Evolutionary conservation across 768 basidiomycete genomes (phyloP), one percentile per base, ranked within the genome.

Genomic region (Amanita subjunquillea): DNA sequence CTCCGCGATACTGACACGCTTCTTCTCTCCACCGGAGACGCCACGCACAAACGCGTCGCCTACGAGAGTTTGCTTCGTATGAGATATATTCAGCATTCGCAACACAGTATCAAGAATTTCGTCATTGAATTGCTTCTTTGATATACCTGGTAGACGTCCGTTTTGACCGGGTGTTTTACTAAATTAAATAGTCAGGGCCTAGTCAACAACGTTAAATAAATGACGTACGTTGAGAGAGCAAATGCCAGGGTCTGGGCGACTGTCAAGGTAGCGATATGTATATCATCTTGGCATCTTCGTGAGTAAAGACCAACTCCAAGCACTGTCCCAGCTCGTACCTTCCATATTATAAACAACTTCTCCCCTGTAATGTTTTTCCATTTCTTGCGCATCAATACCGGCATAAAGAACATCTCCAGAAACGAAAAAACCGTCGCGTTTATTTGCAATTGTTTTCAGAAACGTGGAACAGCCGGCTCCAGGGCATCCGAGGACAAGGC

Each of bases 41-140:
- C 87, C 86, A 13, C 84, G 84, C 7, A 95, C 83, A 59, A 87
- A 90, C 55, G 88, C 91, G 62, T 92, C 83, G 0, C 93, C 93
- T 38, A 95, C 83, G 0, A 87, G 80, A 4, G 91, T 94, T 51
- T 79, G 67, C 54, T 67, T 69, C 49, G 90, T 93, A 67, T 94
- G 90, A 6, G 75, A 73, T 60, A 95, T 87, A 60, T 91, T 91
- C 53, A 94, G 81, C 79, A 91, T 85, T 42, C 76, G 74, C 22
- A 92, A 71, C 54, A 87, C 70, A 59, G 80, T 74, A 17, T 83
- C 75, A 32, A 79, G 72, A 13, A 90, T 73, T 56, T 76, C 65
- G 0, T 67, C 63, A 53, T 78, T 70, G 56, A 83, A 85, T 22
- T 82, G 71, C 51, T 80, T 75, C 39, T 78, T 70, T 5, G 82